Evolutionary conservation across 768 basidiomycete species (phyloP), one percentile per base, ranked within the genome.

Genomic region (Leccinum uliginosum): DNA sequence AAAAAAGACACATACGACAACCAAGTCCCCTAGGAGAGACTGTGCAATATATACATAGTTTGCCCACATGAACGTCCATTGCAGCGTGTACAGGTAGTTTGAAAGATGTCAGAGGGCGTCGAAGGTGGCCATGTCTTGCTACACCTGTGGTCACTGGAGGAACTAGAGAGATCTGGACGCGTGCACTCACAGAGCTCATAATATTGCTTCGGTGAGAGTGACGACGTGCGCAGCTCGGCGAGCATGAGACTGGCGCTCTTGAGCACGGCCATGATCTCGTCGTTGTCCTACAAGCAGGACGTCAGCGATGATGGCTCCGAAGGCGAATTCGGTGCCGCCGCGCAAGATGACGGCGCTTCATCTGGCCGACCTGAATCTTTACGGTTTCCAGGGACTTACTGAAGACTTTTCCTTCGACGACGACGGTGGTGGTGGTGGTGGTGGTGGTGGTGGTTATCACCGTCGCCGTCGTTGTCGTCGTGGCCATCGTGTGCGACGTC

Each of bases 331-430:
- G 27, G 27, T 10, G 27, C 27, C 27, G 9, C 27, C 84, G 65
- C 71, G 93, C 93, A 54, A 96, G 82, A 73, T 94, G 87, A 68
- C 93, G n/a, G n/a, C n/a, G 79, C 77, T 93, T 93, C 89, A 96
- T 94, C 76, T 95, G 93, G 65, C 91, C 87, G 55, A 92, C 89
- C 75, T 97, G 91, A 32, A 92, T 84, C 78, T 91, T 92, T 67
- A 93, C 91, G 29, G 89, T 91, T 69, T 81, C 88, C 53, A 92
- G 76, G 38, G 89, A 89, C 74, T 93, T 89, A 71, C 86, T 87
- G 65, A 93, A 83, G 63, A 92, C 76, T 73, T 92, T 92, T 43
- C 85, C 90, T 79, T 92, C 89, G 70, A 90, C 89, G 56, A 75
- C 74, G 54, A 77, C 80, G 54, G 78, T 70, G 19, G 35, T 38